A percentile compares a stretch with the other conserved stretches of the same genome.
Evolutionary conservation across 129 eudicot species (phyloP).

Genomic region (Lactuca saligna): DNA sequence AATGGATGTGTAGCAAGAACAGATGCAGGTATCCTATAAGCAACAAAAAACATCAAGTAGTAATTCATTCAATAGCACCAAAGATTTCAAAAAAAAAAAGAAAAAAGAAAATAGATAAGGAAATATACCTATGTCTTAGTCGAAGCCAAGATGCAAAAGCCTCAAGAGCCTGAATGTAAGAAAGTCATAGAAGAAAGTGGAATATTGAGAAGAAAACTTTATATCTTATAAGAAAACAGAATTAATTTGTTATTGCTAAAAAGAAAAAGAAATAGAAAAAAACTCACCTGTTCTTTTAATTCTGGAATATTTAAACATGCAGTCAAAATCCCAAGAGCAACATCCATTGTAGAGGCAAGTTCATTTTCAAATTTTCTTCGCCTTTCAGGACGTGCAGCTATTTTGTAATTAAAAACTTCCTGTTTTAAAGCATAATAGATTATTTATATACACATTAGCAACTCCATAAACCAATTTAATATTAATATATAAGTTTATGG

Average conservation of each 20-base stretch:
- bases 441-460: constrained; percentile 4
- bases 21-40: constrained; percentile 86
- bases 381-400: constrained; percentile 96
- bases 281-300: constrained; percentile 82
- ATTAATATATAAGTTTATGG: constrained; percentile 10
- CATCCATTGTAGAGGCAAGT: constrained; percentile 80
- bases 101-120: neutral
- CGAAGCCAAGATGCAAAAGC: constrained; percentile 99
- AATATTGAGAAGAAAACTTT: constrained; percentile 10
- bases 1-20: constrained; percentile 89
- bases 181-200: constrained; percentile 13
- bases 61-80: constrained; percentile 10
- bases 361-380: constrained; percentile 96
- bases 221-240: neutral
- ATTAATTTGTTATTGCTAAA: neutral
- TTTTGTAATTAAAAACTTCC: constrained; percentile 93
- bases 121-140: constrained; percentile 78
- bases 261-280: constrained; percentile 7
- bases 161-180: constrained; percentile 79
- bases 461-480: neutral
- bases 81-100: neutral
- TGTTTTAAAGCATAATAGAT: constrained; percentile 33
- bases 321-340: constrained; percentile 77
- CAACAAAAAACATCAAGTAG: constrained; percentile 16
- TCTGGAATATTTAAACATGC: constrained; percentile 83